Evolutionary conservation across 495 filamentous ascomycete genomes (phyloP), one percentile per base, ranked within the genome.

Genomic region (Penicillium waksmanii): DNA sequence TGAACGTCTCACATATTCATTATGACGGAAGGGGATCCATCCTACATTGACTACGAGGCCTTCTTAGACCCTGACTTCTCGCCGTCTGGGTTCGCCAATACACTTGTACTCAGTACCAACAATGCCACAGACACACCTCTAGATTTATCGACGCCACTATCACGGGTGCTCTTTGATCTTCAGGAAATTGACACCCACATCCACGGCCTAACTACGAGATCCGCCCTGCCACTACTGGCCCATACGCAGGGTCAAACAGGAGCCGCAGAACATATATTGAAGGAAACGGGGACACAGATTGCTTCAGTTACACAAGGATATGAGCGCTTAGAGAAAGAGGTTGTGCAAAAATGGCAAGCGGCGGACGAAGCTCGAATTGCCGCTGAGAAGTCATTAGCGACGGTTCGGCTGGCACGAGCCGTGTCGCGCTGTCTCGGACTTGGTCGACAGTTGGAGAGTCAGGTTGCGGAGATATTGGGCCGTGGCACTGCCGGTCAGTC

Each of bases 141-240:
- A 67, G 95, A 97, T 77, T 88, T 98, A 55, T 90, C 92, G 6
- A 98, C 95, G 35, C 95, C 95, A 3, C 84, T 98, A 36, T 97
- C 93, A 3, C 85, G 91, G 49, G 95, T 98, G 12, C 84, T 98
- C 17, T 99, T 99, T 74, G 95, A 99, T 74, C 85, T 96, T 15
- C 95, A 99, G 71, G 95, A 98, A 72, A 88, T 99, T 59, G 93
- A 98, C 74, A 96, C 92, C 1, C 92, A 97, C 68, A 97, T 98
- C 61, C 89, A 98, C 74, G 81, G 82, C 17, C 83, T 99, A 23
- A 96, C 93, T 46, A 95, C 91, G 49, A 86, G 87, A 64, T 89
- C 89, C 49, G 90, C 96, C 13, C 79, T 94, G 7, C 90, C 92
- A 1, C 80, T 98, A n/a, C 83, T 98, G 25, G 79, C 85, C 17